Evolutionary conservation across 306 rosid genomes (phyloP), one percentile per base, ranked within the genome.

Genomic region (Acacia acuminata): DNA sequence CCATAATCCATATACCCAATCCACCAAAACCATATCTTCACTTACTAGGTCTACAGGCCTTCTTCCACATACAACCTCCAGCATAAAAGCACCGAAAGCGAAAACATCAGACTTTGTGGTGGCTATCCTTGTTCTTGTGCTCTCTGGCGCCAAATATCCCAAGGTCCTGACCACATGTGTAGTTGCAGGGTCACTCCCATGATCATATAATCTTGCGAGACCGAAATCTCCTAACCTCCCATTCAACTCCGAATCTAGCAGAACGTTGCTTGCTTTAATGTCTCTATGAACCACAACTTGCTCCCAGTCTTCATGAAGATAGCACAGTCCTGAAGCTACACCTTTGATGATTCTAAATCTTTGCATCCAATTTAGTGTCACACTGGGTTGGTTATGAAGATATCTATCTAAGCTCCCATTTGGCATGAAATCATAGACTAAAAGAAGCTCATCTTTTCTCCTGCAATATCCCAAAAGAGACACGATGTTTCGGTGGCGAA

Each of bases 141-240:
- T 90, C 63, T 91, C 94, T 0, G 93, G 97, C 0, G 96, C 94
- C 2, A 93, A 75, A 69, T 91, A 93, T 4, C 97, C 96, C 0
- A 93, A 53, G 1, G 96, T 93, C 45, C 96, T 93, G 24, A 87
- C 96, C 38, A 93, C 88, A 44, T 81, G 89, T 13, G 92, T 93
- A 8, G 96, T 93, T 64, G 83, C 84, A 24, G 92, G 90, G 73
- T 93, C 82, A 38, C 69, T 72, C 5, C 91, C 94, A 48, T 88
- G 97, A 20, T 93, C 93, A 16, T 85, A 81, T 43, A 91, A 64
- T 30, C 86, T 93, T 6, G 97, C 88, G 30, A 91, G 93, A 47
- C 97, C 96, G 50, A 93, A 93, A 80, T 90, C 97, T 6, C 94
- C 96, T 58, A 91, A 81, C 44, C 91, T 84, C 1, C 90, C 93